phyloP scores from a whole-genome alignment of 345 rosid genomes.

The Gossypium turneri region DNA sequence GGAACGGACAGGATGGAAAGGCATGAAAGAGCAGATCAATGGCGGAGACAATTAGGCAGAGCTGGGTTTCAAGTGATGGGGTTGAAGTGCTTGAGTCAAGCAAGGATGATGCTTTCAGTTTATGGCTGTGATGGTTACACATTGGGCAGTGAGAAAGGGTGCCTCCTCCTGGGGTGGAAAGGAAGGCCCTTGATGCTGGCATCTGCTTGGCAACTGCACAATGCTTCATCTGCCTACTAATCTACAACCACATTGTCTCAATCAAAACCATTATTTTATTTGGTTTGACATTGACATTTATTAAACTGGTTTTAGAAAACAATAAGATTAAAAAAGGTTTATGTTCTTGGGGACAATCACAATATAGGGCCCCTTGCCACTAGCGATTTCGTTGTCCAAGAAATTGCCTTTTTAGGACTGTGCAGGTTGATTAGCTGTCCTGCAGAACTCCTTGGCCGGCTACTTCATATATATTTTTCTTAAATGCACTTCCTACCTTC shows the following conservation, averaged over 20 bases:
- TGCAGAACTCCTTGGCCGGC: background rate
- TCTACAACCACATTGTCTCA: background rate
- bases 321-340: background rate
- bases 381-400: background rate
- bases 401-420: too few species aligned
- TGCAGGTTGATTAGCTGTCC: background rate
- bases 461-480: background rate
- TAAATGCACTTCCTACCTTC: background rate
- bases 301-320: background rate
- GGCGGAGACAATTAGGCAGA: conserved; percentile 66
- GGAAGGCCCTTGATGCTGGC: conserved; percentile 64
- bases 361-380: background rate
- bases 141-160: conserved; percentile 46
- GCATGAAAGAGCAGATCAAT: conserved; percentile 64
- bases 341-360: background rate
- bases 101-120: conserved; percentile 52
- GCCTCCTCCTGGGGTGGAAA: conserved; percentile 60
- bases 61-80: conserved; percentile 54
- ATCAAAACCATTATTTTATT: background rate
- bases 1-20: conserved; percentile 48
- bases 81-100: conserved; percentile 50
- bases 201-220: conserved; percentile 57
- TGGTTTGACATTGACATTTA: background rate
- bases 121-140: conserved; percentile 62
- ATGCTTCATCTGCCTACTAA: conserved; percentile 11